Conservation (phyloP, 768 basidiomycete species). For the Auricularia auricula-judae region DNA sequence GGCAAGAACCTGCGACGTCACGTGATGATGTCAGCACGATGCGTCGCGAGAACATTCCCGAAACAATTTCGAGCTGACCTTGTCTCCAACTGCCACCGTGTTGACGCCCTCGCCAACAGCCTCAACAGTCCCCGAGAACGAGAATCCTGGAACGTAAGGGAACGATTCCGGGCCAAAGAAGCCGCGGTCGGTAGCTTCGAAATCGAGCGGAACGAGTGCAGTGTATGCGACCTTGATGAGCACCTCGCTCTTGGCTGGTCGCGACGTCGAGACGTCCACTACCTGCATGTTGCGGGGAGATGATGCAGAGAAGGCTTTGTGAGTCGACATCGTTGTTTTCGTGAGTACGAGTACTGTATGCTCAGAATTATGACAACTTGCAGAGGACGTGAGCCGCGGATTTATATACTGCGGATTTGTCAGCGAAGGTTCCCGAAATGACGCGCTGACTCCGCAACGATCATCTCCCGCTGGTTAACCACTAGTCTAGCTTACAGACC, state of each 20-base stretch:
- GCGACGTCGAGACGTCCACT: conserved; percentile 24
- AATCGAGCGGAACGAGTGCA: conserved; percentile 30
- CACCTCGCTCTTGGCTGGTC: conserved; percentile 27
- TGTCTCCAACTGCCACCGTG: conserved; percentile 28
- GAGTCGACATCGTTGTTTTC: conserved; percentile 15
- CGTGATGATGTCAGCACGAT: not conserved
- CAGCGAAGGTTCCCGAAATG: no score
- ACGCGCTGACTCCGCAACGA: no score
- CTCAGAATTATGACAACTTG: no score
- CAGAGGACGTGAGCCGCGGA: no score
- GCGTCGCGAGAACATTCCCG: no score
- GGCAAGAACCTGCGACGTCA: conserved; percentile 18
- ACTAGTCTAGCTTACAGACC: no score
- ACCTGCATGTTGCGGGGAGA: conserved; percentile 25
- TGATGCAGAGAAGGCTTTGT: conserved; percentile 31
- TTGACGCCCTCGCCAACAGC: conserved; percentile 25
- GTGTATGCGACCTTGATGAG: conserved; percentile 31
- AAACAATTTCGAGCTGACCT: conserved; percentile 15
- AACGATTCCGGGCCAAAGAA: conserved; percentile 16
- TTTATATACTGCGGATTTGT: no score
- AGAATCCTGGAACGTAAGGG: conserved; percentile 29
- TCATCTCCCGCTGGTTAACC: no score
- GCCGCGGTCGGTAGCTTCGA: conserved; percentile 27
- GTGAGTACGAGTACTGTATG: no score
- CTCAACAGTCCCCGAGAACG: conserved; percentile 27